phyloP scores from a whole-genome alignment of 2,329 filamentous ascomycete species.

The Xylariaceae sp. region DNA sequence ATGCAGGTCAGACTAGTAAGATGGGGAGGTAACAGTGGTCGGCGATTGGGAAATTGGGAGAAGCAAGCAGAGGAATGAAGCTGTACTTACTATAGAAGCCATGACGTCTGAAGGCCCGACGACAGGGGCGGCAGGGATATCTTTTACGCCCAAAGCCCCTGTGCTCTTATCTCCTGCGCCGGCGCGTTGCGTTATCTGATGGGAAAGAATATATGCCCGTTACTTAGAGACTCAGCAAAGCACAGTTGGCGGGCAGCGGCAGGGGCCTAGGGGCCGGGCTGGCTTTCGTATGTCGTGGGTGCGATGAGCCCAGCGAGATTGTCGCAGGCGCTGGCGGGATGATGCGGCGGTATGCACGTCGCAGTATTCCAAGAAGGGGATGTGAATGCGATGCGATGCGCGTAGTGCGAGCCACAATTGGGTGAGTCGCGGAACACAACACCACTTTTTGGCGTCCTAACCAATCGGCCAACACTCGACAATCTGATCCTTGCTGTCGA shows the following conservation, averaged over 20 bases:
- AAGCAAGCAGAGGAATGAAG: slow-evolving; percentile 2
- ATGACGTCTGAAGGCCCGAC: slow-evolving; percentile 21
- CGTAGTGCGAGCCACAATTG: background rate
- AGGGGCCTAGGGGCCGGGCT: too few relatives aligned
- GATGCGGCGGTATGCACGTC: slow-evolving; percentile 11
- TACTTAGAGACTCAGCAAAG: too few relatives aligned
- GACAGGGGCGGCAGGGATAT: slow-evolving; percentile 12
- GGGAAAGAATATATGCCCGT: too few relatives aligned
- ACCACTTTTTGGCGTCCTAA: background rate
- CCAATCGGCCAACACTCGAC: slow-evolving; percentile 18
- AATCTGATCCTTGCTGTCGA: slow-evolving; percentile 14
- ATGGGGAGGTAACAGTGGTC: slow-evolving; percentile 1
- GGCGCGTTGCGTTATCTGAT: too few relatives aligned
- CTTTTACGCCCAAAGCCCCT: slow-evolving; percentile 1
- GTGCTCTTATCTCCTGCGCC: background rate
- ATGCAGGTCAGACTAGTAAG: slow-evolving; percentile 9
- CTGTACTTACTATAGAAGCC: slow-evolving; percentile 30
- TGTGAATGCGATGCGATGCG: slow-evolving; percentile 13
- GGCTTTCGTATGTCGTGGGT: too few relatives aligned
- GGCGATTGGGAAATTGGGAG: background rate
- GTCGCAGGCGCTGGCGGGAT: too few relatives aligned
- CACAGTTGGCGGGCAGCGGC: too few relatives aligned
- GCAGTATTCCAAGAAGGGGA: slow-evolving; percentile 13
- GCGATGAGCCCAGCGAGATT: too few relatives aligned
- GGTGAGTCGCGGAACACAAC: too few relatives aligned